Percentiles rank a stretch among this genome's conserved stretches.
Evolutionary conservation across 495 filamentous ascomycete species (phyloP).

Genomic region (Sabuloglossum arenarium): DNA sequence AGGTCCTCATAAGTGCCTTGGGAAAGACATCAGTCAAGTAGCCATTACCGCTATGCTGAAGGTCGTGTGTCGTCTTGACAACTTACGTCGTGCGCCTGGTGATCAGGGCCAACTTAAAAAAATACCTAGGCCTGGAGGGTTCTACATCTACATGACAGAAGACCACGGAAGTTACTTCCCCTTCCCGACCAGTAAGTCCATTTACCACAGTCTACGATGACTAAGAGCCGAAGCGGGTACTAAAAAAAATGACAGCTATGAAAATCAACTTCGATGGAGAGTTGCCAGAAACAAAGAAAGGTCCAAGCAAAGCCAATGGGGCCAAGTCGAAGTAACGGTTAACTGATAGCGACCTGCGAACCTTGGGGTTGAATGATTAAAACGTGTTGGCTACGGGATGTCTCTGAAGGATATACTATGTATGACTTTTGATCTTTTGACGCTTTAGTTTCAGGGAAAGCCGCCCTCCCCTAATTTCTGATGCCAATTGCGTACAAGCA

Average conservation of each 20-base stretch:
- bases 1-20: constrained; percentile 41
- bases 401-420: too few relatives aligned
- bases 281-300: not conserved
- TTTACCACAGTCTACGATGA: not conserved
- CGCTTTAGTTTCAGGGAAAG: too few relatives aligned
- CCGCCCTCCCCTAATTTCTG: too few relatives aligned
- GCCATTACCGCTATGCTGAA: constrained; percentile 45
- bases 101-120: constrained; percentile 55
- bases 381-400: too few relatives aligned
- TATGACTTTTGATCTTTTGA: too few relatives aligned
- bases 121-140: constrained; percentile 35
- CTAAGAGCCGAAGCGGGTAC: not conserved
- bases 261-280: constrained; percentile 3
- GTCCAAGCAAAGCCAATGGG: not conserved
- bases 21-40: constrained; percentile 35
- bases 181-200: constrained; percentile 44
- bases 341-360: not conserved
- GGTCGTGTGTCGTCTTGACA: constrained; percentile 25
- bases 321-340: not conserved
- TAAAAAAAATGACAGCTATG: not conserved
- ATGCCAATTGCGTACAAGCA: too few relatives aligned
- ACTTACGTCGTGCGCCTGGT: constrained; percentile 46
- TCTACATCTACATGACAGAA: constrained; percentile 49
- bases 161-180: constrained; percentile 51
- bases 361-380: not conserved